Evolutionary conservation across 164 flowering plant species (phyloP), one percentile per base, ranked within the genome.

Genomic region (Vitis rotundifolia): DNA sequence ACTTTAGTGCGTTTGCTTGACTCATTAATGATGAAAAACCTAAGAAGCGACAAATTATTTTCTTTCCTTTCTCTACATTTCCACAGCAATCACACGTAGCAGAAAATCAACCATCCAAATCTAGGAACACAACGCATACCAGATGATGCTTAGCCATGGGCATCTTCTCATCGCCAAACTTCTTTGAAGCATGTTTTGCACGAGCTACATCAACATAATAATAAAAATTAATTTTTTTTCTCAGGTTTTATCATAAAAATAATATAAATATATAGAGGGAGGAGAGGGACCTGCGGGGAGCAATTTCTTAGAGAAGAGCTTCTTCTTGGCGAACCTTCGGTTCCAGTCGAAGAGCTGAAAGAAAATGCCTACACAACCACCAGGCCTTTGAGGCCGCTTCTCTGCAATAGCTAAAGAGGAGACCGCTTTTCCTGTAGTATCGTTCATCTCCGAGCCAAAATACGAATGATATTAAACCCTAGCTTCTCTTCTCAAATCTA

Each of bases 271-370:
- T n/a, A 48, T 9, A 48, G 8, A 55, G 19, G 37, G 29, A 16
- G 28, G 14, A 53, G 56, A 7, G 13, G 8, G 11, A 26, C 98
- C 91, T 69, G 91, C 87, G 58, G 93, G 83, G 75, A 94, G 91
- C 16, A 92, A 73, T 71, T 89, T 92, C 77, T 76, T 87, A 9
- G 94, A 81, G 76, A 91, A 91, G 8, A 92, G 79, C 85, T 87
- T 90, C 86, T 92, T 92, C 89, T 88, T 90, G 0, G 97, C 90
- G 5, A 92, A 78, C 69, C 93, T 84, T 31, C 88, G 69, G 79
- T 94, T 90, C 99, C 97, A 92, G 70, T 94, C 91, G 59, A 92
- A 89, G 58, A 94, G 86, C 81, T 91, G 93, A 73, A 88, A 92
- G 88, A 94, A 92, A 60, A 92, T 84, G 10, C 98, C 98, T 1